A percentile compares a stretch with the other conserved stretches of the same genome.
phyloP scores from a whole-genome alignment of 768 basidiomycete genomes.

The Lenzites betulinus region DNA sequence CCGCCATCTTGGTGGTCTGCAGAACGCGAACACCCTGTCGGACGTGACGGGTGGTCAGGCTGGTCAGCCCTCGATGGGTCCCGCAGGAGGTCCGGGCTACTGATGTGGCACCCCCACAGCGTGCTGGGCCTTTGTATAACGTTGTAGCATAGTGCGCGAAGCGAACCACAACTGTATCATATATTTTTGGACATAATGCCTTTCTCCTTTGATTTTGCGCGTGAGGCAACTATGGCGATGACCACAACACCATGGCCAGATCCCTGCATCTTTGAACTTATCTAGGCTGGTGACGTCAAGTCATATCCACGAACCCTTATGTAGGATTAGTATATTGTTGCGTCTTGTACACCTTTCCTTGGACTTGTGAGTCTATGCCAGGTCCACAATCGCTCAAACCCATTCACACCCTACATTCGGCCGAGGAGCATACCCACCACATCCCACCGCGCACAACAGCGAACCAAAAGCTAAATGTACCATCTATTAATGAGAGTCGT shows the following conservation, averaged over 20 bases:
- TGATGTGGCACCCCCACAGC: neutral
- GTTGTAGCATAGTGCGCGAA: neutral
- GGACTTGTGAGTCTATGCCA: no score
- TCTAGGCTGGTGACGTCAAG: no score
- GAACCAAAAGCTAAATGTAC: neutral
- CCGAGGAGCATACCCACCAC: no score
- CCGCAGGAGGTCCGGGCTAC: conserved; percentile 6
- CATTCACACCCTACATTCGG: no score
- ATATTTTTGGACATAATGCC: neutral
- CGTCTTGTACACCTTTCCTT: no score
- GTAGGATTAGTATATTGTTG: no score
- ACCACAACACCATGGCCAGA: no score
- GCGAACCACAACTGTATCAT: neutral
- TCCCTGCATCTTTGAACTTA: no score
- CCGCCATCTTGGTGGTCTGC: conserved; percentile 32
- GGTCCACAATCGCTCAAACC: no score
- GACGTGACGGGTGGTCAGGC: conserved; percentile 14
- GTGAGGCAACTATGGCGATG: no score
- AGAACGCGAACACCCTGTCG: conserved; percentile 17
- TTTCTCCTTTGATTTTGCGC: no score
- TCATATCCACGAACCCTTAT: no score
- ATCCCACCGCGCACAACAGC: neutral
- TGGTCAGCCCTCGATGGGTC: conserved; percentile 7
- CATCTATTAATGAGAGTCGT: neutral
- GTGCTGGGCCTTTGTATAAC: neutral